phyloP scores from a whole-genome alignment of 306 rosid genomes.

The Rosa chinensis region DNA sequence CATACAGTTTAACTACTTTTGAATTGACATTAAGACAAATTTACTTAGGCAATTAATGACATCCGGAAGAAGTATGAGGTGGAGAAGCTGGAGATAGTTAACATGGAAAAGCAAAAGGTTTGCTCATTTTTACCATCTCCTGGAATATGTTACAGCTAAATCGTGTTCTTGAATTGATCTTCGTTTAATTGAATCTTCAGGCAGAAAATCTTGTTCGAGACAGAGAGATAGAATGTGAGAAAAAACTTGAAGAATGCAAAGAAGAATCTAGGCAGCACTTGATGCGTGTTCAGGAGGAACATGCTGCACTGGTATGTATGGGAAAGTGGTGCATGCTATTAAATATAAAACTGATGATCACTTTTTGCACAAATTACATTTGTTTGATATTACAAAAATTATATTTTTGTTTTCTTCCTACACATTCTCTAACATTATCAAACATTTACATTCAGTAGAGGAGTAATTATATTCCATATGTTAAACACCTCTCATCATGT shows the following conservation, averaged over 20 bases:
- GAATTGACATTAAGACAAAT: constrained; percentile 31
- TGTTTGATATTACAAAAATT: not conserved
- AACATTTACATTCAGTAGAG: not conserved
- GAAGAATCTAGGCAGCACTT: constrained; percentile 70
- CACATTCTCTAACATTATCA: not conserved
- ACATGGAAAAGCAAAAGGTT: constrained; percentile 86
- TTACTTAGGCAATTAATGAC: constrained; percentile 82
- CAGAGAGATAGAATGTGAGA: constrained; percentile 50
- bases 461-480: not conserved
- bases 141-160: constrained; percentile 20
- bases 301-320: constrained; percentile 58
- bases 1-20: constrained; percentile 22
- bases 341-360: constrained; percentile 13
- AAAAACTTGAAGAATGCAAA: constrained; percentile 59
- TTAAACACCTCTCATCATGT: constrained; percentile 2
- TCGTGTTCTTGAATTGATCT: constrained; percentile 33
- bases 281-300: constrained; percentile 68
- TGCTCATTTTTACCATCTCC: constrained; percentile 30
- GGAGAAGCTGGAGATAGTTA: constrained; percentile 80
- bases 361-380: constrained; percentile 1
- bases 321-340: constrained; percentile 21
- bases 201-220: constrained; percentile 59
- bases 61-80: constrained; percentile 77
- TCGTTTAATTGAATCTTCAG: constrained; percentile 53
- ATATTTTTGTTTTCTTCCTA: not conserved